These are phyloP conservation scores for Yamadazyma epiphylla DNA, from an alignment of 1,139 yeast species.

Conservation along the genomic window DNA sequence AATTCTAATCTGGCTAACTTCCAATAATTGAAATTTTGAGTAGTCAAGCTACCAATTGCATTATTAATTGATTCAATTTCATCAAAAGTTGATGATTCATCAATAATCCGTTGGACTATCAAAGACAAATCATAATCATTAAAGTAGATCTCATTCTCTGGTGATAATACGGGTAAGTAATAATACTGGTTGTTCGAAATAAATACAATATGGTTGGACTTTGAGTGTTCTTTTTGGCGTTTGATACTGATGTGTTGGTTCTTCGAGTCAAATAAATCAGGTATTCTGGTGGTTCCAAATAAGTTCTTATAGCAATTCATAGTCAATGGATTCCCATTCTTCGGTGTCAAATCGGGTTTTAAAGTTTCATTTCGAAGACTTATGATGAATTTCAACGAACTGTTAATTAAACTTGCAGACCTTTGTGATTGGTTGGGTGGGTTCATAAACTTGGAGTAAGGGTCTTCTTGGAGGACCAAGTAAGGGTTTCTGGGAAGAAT, in stretches of 20 bases:
- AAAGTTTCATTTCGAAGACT: slow-evolving; percentile 53
- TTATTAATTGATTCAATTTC: slow-evolving; percentile 43
- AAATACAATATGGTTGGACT: slow-evolving; percentile 46
- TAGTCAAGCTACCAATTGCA: slow-evolving; percentile 67
- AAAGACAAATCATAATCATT: slow-evolving; percentile 53
- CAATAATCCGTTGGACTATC: slow-evolving; percentile 47
- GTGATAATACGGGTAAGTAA: slow-evolving; percentile 53
- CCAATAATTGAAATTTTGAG: slow-evolving; percentile 66
- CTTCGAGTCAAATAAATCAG: slow-evolving; percentile 33
- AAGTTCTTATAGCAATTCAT: slow-evolving; percentile 65
- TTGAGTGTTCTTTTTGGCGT: slow-evolving; percentile 21
- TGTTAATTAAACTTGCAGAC: slow-evolving; percentile 62
- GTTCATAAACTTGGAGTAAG: slow-evolving; percentile 49
- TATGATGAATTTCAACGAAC: slow-evolving; percentile 61
- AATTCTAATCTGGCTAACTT: slow-evolving; percentile 52
- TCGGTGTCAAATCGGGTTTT: slow-evolving; percentile 55
- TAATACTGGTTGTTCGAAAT: slow-evolving; percentile 64
- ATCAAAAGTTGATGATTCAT: slow-evolving; percentile 37
- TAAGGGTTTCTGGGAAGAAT: slow-evolving; percentile 76
- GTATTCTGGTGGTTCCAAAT: slow-evolving; percentile 67
- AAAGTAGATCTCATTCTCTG: slow-evolving; percentile 37
- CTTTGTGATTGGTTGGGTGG: slow-evolving; percentile 66
- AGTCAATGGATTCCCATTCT: slow-evolving; percentile 48
- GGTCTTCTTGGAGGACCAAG: slow-evolving; percentile 68
- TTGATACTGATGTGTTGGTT: slow-evolving; percentile 27